Evolutionary conservation across 768 basidiomycete species (phyloP), one percentile per base, ranked within the genome.

Genomic region (Phanerodontia chrysosporium): DNA sequence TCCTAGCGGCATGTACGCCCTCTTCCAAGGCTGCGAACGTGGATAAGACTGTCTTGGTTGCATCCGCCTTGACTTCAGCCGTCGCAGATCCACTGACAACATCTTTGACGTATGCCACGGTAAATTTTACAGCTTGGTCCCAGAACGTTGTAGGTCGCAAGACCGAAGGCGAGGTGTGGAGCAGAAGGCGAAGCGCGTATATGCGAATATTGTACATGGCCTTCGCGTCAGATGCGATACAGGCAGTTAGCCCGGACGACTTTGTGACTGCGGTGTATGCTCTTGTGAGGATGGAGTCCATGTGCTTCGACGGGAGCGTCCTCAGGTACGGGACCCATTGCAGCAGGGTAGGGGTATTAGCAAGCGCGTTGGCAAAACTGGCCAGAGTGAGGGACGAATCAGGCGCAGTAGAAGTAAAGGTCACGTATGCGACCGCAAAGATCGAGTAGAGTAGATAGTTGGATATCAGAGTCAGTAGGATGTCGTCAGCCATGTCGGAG

Each of bases 61-160:
- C 72, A 7, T 74, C 73, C 30, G 71, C 69, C 53, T 79, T 66
- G 28, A 59, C 64, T 3, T 27, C 57, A 32, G 24, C 51, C 25
- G 51, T 58, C 25, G 10, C 44, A 18, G 54, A 36, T 14, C 35
- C 36, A 27, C 35, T 55, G 48, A 28, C 58, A 29, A 32, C 55
- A 52, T 54, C 58, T 53, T 56, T 62, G 49, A 56, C 58, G 78
- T 72, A 81, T n/a, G 76, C 69, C 14, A 68, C 74, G 22, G 76
- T 75, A 66, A 76, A 82, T 62, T 80, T 84, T 58, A 76, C 75
- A 27, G 69, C 76, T 65, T 92, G 90, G 49, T 87, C 84, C 90
- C 90, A 90, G 67, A 91, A 87, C 0, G 78, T 79, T 49, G 74
- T 73, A 2, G 84, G 71, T 49, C 81, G 77, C 27, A 79, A 62